A percentile compares a stretch with the other conserved stretches of the same genome.
Conservation (phyloP, 352 stramenopile species). For the Elongisporangium prolatum region DNA sequence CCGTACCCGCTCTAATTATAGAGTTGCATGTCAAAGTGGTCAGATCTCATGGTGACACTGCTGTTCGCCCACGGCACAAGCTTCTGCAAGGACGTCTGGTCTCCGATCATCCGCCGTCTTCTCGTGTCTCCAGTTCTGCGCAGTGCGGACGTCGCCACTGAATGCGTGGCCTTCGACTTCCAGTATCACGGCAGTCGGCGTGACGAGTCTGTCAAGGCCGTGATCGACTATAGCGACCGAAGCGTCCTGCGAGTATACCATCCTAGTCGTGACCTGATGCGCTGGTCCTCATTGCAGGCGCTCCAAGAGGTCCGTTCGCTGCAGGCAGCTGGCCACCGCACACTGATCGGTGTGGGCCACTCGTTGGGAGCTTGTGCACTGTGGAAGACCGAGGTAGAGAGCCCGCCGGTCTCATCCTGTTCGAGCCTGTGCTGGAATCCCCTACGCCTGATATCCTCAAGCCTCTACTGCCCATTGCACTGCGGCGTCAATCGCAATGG, state of each 20-base stretch:
- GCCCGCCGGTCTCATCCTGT: constrained; percentile 31
- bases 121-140: constrained; percentile 18
- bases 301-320: constrained; percentile 15
- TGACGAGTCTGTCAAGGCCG: constrained; percentile 20
- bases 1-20: no score
- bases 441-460: constrained; percentile 14
- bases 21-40: no score
- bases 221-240: constrained; percentile 10
- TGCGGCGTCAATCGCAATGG: constrained; percentile 27
- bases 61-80: constrained; percentile 39
- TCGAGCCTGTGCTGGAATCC: constrained; percentile 32
- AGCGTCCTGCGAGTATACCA: constrained; percentile 22
- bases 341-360: constrained; percentile 27
- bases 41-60: constrained; percentile 10
- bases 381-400: constrained; percentile 28
- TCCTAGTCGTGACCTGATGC: constrained; percentile 15
- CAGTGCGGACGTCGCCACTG: constrained; percentile 5
- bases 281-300: constrained; percentile 16
- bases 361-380: constrained; percentile 29
- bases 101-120: constrained; percentile 30
- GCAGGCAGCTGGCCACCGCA: not conserved
- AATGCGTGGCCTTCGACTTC: constrained; percentile 32
- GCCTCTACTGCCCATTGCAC: constrained; percentile 24
- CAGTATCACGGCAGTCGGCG: constrained; percentile 29
- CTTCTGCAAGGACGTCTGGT: constrained; percentile 42